Evolutionary conservation across 2,329 filamentous ascomycete genomes (phyloP), one percentile per base, ranked within the genome.

Genomic region (Stemphylium lycopersici): DNA sequence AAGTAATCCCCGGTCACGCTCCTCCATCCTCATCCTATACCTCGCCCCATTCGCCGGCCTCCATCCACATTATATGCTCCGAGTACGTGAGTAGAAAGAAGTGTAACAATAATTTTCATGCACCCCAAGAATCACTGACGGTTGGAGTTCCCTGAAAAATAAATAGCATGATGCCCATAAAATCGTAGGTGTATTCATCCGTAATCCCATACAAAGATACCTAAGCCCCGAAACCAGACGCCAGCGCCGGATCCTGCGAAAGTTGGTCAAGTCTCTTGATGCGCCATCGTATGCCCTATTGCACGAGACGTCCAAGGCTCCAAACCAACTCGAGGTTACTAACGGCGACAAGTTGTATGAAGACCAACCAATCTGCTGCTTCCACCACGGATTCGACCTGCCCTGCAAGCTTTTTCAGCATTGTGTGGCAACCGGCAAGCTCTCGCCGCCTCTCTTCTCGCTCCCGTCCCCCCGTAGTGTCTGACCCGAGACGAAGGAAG

Each of bases 371-470:
- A 52, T 44, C 34, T 36, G 45, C 37, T 37, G n/a, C 31, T 29
- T 42, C 34, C 36, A 41, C 31, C n/a, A 22, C 26, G 15, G 15
- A 16, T 32, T 45, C 53, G 58, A 42, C 50, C 39, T 60, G 55
- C 59, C 60, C 49, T 57, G 57, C 68, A 71, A 71, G 68, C 68
- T 71, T 70, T 70, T 70, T 58, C 68, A 71, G 68, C 68, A 59
- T 71, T 65, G 68, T 62, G 61, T 63, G 65, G 63, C 61, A 56
- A 24, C 43, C 40, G 37, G 41, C 41, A 39, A 53, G 26, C 44
- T 52, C 39, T 62, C 40, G 52, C 52, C 40, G 39, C 52, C 33
- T 36, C 29, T 26, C 29, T 33, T 31, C 47, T 33, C 50, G 36
- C 31, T 33, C 43, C 33, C 32, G 7, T 6, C 42, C 47, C 31